These are phyloP conservation scores for Entophlyctis luteolus DNA, from an alignment of 192 early-diverging fungal genomes.

Conservation along the genomic window DNA sequence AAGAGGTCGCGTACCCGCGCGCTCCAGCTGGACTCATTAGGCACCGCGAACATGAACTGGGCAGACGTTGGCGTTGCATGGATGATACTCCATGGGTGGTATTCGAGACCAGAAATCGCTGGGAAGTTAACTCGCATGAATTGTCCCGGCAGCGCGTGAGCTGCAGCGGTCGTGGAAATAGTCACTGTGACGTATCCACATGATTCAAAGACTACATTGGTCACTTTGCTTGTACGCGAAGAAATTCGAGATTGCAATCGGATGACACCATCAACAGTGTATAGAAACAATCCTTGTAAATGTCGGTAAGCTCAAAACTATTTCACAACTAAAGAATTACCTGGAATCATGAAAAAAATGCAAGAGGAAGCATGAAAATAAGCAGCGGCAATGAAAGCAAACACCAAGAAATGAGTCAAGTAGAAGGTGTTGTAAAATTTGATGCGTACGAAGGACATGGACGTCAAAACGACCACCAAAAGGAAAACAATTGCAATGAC, in stretches of 20 bases:
- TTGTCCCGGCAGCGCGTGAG: background rate
- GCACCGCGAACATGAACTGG: background rate
- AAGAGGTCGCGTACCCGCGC: background rate
- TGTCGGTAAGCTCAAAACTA: background rate
- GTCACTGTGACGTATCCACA: slow-evolving; percentile 7
- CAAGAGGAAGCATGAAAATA: slow-evolving; percentile 27
- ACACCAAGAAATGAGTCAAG: slow-evolving; percentile 28
- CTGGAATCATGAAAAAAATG: slow-evolving; percentile 32
- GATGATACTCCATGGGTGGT: slow-evolving; percentile 24
- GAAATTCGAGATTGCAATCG: background rate
- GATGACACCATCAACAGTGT: background rate
- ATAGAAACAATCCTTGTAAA: background rate
- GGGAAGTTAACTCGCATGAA: slow-evolving; percentile 19
- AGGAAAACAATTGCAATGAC: slow-evolving; percentile 6
- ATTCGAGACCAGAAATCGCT: slow-evolving; percentile 9
- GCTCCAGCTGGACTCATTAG: background rate
- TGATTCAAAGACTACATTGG: background rate
- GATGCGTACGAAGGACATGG: slow-evolving; percentile 22
- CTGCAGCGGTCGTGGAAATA: background rate
- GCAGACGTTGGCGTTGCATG: background rate
- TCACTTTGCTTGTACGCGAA: background rate
- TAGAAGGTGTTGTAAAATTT: slow-evolving; percentile 31
- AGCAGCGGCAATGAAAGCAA: slow-evolving; percentile 23
- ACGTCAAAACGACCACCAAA: background rate
- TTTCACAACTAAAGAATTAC: background rate